Conservation (phyloP, 2,329 filamentous ascomycete species). For the Calonectria hawksworthii region DNA sequence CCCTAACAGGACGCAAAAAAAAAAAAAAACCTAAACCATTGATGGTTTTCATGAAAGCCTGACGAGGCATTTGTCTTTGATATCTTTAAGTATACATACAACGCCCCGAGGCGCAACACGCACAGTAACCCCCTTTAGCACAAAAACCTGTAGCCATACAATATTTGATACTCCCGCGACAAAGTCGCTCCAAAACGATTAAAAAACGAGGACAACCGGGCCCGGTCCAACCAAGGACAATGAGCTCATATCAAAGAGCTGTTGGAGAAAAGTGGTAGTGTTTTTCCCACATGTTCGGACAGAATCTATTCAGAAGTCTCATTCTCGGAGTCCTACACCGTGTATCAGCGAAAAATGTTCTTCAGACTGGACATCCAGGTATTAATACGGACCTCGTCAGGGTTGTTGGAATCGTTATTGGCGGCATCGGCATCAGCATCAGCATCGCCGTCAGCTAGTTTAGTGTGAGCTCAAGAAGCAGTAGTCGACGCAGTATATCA, state of each 20-base stretch:
- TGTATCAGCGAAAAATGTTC: conserved; percentile 47
- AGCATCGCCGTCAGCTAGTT: conserved; percentile 36
- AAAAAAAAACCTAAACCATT: too few species aligned
- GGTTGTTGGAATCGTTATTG: conserved; percentile 7
- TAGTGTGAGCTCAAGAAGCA: not conserved
- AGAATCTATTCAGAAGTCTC: conserved; percentile 33
- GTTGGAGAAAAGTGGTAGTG: not conserved
- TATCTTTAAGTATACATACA: conserved; percentile 17
- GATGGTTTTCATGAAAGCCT: not conserved
- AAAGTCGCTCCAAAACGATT: not conserved
- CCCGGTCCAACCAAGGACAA: not conserved
- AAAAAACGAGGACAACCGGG: not conserved
- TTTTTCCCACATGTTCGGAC: not conserved
- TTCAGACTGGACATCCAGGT: conserved; percentile 38
- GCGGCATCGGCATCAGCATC: conserved; percentile 31
- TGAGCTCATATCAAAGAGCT: not conserved
- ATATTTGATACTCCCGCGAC: conserved; percentile 10
- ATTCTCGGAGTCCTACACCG: conserved; percentile 37
- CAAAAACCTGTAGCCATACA: conserved; percentile 1
- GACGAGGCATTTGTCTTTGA: not conserved
- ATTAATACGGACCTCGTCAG: conserved; percentile 42
- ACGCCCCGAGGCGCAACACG: conserved; percentile 12
- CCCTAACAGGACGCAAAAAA: too few species aligned
- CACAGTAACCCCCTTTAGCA: conserved; percentile 8
- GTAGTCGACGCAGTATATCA: not conserved